Percentiles rank a stretch among this genome's conserved stretches.
Evolutionary conservation across 176 grass and related monocot genomes (phyloP).

Genomic region (Musa beccarii): DNA sequence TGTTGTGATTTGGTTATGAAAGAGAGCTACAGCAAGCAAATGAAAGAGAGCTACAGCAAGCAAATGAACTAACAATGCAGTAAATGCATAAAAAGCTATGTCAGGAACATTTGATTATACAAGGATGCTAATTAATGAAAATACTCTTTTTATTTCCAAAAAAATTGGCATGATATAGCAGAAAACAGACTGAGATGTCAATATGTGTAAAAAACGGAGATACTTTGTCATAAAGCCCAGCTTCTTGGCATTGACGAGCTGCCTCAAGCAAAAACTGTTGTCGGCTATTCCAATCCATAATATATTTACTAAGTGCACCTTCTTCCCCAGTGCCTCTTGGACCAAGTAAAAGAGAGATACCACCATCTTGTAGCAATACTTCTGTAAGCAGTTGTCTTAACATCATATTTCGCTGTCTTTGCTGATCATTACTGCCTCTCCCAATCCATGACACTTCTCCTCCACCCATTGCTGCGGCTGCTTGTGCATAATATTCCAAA

Average conservation of each 20-base stretch:
- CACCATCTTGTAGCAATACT: slow-evolving; percentile 80
- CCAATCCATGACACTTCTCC: slow-evolving; percentile 72
- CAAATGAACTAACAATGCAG: not conserved
- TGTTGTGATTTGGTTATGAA: not conserved
- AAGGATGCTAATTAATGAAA: not conserved
- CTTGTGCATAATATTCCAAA: slow-evolving; percentile 85
- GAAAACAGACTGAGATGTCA: not conserved
- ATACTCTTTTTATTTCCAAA: not conserved
- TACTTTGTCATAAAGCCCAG: slow-evolving; percentile 91
- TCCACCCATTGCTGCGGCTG: slow-evolving; percentile 83
- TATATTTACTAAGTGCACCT: slow-evolving; percentile 79
- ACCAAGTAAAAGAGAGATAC: slow-evolving; percentile 86
- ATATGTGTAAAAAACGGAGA: slow-evolving; percentile 9
- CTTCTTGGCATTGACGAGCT: slow-evolving; percentile 77
- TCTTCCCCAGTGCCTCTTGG: slow-evolving; percentile 83
- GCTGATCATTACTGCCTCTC: slow-evolving; percentile 51
- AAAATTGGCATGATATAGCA: too few species aligned
- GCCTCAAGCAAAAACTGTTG: slow-evolving; percentile 85
- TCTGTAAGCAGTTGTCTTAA: slow-evolving; percentile 78
- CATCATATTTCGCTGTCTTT: slow-evolving; percentile 78
- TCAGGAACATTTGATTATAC: not conserved
- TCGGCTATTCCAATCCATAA: slow-evolving; percentile 67
- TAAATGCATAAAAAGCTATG: not conserved
- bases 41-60: not conserved
- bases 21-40: not conserved